Evolutionary conservation across 805 yeast species (phyloP).

Genomic region (Metschnikowia cubensis): DNA sequence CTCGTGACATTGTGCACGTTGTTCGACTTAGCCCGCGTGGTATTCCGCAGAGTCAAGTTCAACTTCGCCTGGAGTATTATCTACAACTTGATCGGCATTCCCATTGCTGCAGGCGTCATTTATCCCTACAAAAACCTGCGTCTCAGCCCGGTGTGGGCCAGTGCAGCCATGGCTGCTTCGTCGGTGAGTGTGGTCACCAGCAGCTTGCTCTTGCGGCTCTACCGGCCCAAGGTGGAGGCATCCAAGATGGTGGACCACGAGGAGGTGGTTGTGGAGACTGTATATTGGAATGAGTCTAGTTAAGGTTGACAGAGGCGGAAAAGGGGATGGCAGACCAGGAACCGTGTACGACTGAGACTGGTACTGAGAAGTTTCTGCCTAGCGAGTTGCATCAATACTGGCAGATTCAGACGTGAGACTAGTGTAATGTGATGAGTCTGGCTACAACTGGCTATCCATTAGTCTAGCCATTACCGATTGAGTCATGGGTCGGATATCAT

Average conservation of each 20-base stretch:
- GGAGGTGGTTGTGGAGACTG: background rate
- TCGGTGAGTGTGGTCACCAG: constrained; percentile 56
- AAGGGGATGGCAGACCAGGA: too few relatives aligned
- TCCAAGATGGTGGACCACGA: background rate
- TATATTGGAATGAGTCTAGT: background rate
- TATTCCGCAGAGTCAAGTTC: constrained; percentile 50
- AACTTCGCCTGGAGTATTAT: constrained; percentile 59
- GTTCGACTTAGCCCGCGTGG: constrained; percentile 47
- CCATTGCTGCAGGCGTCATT: constrained; percentile 65
- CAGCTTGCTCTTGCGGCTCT: constrained; percentile 49
- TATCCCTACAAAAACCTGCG: constrained; percentile 54
- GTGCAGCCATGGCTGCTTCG: constrained; percentile 62
- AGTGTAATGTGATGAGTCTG: too few relatives aligned
- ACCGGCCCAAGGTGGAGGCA: constrained; percentile 34
- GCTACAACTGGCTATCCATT: too few relatives aligned
- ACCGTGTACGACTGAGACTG: too few relatives aligned
- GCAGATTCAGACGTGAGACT: too few relatives aligned
- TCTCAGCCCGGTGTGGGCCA: constrained; percentile 61
- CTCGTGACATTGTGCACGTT: constrained; percentile 51
- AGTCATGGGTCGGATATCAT: too few relatives aligned
- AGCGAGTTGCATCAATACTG: too few relatives aligned
- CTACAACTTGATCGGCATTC: constrained; percentile 54
- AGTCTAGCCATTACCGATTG: too few relatives aligned
- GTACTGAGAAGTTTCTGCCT: too few relatives aligned
- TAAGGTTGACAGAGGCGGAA: too few relatives aligned